Conservation (phyloP, 495 filamentous ascomycete species). For the Penicillium chermesinum region DNA sequence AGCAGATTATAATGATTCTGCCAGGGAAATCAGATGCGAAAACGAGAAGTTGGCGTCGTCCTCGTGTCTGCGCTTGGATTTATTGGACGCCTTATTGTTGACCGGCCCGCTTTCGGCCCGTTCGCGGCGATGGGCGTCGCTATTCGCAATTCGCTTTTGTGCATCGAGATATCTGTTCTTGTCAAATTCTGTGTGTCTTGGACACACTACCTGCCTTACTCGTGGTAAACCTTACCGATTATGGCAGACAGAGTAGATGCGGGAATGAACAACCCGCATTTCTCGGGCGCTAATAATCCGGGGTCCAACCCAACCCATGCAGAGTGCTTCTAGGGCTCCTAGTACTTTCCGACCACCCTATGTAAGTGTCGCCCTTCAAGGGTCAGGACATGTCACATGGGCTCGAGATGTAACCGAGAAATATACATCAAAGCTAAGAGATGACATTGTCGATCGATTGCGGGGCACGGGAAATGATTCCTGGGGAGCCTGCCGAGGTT, state of each 20-base stretch:
- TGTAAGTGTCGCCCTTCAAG: background rate
- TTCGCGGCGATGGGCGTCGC: background rate
- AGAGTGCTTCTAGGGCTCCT: no score
- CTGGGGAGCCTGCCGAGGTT: conserved; percentile 18
- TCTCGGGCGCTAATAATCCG: no score
- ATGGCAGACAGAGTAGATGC: no score
- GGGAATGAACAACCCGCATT: no score
- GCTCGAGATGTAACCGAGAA: conserved; percentile 11
- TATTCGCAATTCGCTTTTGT: no score
- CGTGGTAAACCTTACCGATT: no score
- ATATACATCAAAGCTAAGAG: conserved; percentile 1
- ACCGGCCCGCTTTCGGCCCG: conserved; percentile 5
- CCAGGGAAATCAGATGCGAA: background rate
- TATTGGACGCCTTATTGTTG: background rate
- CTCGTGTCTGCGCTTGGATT: background rate
- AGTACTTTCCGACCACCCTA: background rate
- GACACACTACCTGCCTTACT: no score
- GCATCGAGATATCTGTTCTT: no score
- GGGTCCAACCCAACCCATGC: no score
- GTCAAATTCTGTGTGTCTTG: no score
- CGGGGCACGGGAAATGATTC: conserved; percentile 10
- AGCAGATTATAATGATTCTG: background rate
- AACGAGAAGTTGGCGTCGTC: background rate
- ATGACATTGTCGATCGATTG: conserved; percentile 13
- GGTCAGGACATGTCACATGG: conserved; percentile 13